Conservation (phyloP, 202 grass and related monocot genomes). For the Eragrostis tef region DNA sequence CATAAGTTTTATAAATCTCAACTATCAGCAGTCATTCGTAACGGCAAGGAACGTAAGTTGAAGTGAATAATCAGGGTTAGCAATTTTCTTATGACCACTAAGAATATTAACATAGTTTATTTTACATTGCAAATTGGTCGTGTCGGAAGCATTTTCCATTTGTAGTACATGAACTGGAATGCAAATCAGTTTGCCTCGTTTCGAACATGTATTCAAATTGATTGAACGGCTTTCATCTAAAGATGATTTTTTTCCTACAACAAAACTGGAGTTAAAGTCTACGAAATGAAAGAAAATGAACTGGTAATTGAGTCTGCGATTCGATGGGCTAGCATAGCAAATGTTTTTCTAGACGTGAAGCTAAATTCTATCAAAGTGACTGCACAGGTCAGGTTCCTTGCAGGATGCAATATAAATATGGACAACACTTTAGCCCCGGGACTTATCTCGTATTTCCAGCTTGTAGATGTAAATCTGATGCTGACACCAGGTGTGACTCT, state of each 20-base stretch:
- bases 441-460: slow-evolving; percentile 46
- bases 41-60: no score
- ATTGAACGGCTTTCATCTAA: no score
- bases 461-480: slow-evolving; percentile 68
- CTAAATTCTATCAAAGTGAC: slow-evolving; percentile 59
- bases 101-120: no score
- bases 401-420: slow-evolving; percentile 20
- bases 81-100: no score
- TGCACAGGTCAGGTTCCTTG: slow-evolving; percentile 62
- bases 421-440: not conserved
- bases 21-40: no score
- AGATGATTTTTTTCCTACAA: not conserved
- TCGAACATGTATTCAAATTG: no score
- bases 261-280: slow-evolving; percentile 72
- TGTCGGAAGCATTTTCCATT: no score
- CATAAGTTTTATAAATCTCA: no score
- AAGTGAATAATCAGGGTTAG: no score
- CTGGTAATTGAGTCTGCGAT: slow-evolving; percentile 79
- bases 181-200: not conserved
- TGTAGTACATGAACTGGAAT: no score
- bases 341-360: slow-evolving; percentile 52
- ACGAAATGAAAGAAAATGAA: slow-evolving; percentile 81
- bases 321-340: slow-evolving; percentile 75
- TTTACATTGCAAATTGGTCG: no score
- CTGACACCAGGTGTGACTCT: slow-evolving; percentile 62